These are phyloP conservation scores for Fallopia convolvulus DNA, from an alignment of 148 eudicot species.

Conservation along the genomic window DNA sequence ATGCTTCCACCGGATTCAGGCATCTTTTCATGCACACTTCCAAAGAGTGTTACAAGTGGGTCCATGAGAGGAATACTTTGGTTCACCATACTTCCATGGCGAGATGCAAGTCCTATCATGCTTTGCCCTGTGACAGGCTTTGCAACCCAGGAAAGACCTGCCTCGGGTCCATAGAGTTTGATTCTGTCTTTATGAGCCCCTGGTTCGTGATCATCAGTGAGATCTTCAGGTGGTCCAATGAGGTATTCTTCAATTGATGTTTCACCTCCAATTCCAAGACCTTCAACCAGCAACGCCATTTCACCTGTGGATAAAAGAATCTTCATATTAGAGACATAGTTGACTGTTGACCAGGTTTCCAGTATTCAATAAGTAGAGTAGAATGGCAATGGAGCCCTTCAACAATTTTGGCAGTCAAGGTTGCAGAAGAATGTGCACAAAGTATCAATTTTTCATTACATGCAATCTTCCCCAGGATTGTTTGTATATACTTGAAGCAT, in stretches of 20 bases:
- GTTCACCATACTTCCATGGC: conserved; percentile 58
- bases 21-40: conserved; percentile 69
- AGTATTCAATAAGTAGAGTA: neutral
- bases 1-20: conserved; percentile 67
- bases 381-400: neutral
- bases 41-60: conserved; percentile 76
- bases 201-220: conserved; percentile 34
- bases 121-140: conserved; percentile 67
- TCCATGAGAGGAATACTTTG: conserved; percentile 45
- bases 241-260: conserved; percentile 73
- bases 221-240: conserved; percentile 49
- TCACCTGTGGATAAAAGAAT: conserved; percentile 36
- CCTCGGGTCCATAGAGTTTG: conserved; percentile 55
- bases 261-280: conserved; percentile 73
- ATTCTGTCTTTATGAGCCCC: conserved; percentile 30
- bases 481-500: neutral
- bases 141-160: conserved; percentile 69
- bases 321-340: neutral
- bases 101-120: conserved; percentile 42
- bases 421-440: neutral
- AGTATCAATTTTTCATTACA: neutral
- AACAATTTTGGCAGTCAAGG: neutral
- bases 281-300: conserved; percentile 82
- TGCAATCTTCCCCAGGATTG: neutral
- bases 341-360: neutral